Evolutionary conservation across 1,284 basidiomycete species (phyloP).

Genomic region (Mycena citricolor): DNA sequence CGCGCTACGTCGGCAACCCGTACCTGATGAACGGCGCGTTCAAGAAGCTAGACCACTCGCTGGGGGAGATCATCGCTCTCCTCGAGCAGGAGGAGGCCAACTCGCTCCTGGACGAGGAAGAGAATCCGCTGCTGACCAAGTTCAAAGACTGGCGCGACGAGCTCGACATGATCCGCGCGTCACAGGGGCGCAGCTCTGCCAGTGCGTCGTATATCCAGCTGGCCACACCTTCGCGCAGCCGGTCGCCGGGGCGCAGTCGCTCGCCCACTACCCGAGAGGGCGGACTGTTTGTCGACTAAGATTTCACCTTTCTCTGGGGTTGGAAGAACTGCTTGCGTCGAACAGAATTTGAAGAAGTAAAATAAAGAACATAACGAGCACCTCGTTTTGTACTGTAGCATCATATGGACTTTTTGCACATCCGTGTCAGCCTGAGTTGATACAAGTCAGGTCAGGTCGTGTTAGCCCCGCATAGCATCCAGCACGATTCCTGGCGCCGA

Average conservation of each 20-base stretch:
- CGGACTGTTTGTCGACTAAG: slow-evolving; percentile 35
- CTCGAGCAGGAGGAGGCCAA: slow-evolving; percentile 39
- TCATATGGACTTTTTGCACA: too few species aligned
- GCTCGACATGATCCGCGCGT: slow-evolving; percentile 33
- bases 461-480: too few species aligned
- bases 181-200: slow-evolving; percentile 23
- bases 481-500: too few species aligned
- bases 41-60: slow-evolving; percentile 38
- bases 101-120: slow-evolving; percentile 28
- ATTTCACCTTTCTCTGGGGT: too few species aligned
- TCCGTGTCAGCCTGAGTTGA: too few species aligned
- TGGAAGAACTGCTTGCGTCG: too few species aligned
- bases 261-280: slow-evolving; percentile 23
- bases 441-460: too few species aligned
- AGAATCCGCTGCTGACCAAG: slow-evolving; percentile 33
- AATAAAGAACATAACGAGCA: too few species aligned
- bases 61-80: slow-evolving; percentile 38
- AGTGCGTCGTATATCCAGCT: slow-evolving; percentile 21
- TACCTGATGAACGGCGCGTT: slow-evolving; percentile 40
- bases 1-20: slow-evolving; percentile 38
- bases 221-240: slow-evolving; percentile 23
- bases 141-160: slow-evolving; percentile 40
- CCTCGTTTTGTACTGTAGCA: too few species aligned
- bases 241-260: slow-evolving; percentile 20
- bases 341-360: too few species aligned